Evolutionary conservation across 306 rosid genomes (phyloP).

Genomic region (Prunus kanzakura): DNA sequence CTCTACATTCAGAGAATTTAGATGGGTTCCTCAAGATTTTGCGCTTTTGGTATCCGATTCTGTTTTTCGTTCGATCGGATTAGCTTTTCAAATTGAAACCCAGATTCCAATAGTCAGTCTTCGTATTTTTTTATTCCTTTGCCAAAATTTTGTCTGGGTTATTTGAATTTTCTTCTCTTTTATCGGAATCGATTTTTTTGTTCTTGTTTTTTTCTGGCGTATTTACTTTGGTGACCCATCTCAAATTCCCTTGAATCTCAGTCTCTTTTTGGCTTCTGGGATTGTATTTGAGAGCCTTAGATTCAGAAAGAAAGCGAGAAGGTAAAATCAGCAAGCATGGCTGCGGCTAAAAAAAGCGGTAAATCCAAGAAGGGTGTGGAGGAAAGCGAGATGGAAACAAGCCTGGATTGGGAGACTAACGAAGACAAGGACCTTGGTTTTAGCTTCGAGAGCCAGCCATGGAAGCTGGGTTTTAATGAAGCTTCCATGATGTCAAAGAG

Average conservation of each 20-base stretch:
- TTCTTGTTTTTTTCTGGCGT: background rate
- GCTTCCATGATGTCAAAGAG: conserved; percentile 37
- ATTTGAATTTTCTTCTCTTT: background rate
- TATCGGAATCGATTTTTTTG: background rate
- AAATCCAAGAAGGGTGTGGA: conserved; percentile 42
- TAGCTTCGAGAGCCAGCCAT: conserved; percentile 37
- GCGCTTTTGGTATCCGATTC: conserved; percentile 42
- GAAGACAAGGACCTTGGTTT: conserved; percentile 32
- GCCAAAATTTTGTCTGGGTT: conserved; percentile 28
- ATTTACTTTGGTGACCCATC: conserved; percentile 24
- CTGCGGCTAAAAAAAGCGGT: conserved; percentile 42
- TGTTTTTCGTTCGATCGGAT: conserved; percentile 52
- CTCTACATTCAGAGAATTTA: conserved; percentile 8
- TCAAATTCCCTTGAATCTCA: conserved; percentile 5
- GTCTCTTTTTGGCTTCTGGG: background rate
- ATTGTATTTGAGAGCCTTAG: background rate
- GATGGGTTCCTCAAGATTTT: conserved; percentile 38
- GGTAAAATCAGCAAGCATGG: conserved; percentile 34
- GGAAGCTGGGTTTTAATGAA: conserved; percentile 58
- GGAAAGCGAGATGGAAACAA: conserved; percentile 27
- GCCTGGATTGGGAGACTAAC: conserved; percentile 32
- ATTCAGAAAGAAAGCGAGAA: conserved; percentile 44
- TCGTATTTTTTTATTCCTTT: background rate
- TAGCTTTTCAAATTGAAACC: conserved; percentile 24
- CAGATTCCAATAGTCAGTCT: conserved; percentile 26